Conservation (phyloP, 192 early-diverging fungal genomes). For the Coemansia sp. region DNA sequence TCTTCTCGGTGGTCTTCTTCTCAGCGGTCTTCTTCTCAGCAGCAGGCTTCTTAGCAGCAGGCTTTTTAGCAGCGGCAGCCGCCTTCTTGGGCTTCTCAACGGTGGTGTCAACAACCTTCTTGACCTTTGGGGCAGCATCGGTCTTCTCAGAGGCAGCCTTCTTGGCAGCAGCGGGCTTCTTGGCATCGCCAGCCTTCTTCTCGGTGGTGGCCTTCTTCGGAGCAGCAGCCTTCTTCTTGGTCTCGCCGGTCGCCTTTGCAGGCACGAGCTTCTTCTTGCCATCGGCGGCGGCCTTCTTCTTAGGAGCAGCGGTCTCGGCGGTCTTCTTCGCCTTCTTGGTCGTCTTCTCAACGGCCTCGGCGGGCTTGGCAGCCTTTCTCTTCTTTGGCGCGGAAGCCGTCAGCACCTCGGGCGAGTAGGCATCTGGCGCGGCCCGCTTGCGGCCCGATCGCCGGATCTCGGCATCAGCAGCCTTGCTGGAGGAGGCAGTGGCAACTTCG, state of each 20-base stretch:
- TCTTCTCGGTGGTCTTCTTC: slow-evolving; percentile 14
- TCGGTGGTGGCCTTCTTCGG: slow-evolving; percentile 22
- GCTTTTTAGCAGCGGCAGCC: slow-evolving; percentile 5
- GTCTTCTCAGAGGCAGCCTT: slow-evolving; percentile 27
- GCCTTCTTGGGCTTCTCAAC: slow-evolving; percentile 31
- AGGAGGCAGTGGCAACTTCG: slow-evolving; percentile 9
- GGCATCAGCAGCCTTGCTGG: slow-evolving; percentile 41
- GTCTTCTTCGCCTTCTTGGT: slow-evolving; percentile 16
- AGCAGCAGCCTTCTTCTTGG: slow-evolving; percentile 13
- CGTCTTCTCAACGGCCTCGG: slow-evolving; percentile 22
- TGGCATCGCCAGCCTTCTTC: slow-evolving; percentile 13
- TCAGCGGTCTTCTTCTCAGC: slow-evolving; percentile 19
- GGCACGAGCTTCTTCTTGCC: slow-evolving; percentile 12
- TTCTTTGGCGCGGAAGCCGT: slow-evolving; percentile 26
- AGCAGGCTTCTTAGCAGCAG: background rate
- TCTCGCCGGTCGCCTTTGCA: slow-evolving; percentile 20
- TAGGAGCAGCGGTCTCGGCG: background rate
- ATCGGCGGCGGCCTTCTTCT: slow-evolving; percentile 11
- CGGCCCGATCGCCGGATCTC: slow-evolving; percentile 45
- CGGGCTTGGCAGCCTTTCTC: slow-evolving; percentile 34
- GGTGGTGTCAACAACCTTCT: slow-evolving; percentile 17
- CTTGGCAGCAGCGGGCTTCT: slow-evolving; percentile 22
- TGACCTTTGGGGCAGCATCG: slow-evolving; percentile 12
- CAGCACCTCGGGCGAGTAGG: slow-evolving; percentile 40
- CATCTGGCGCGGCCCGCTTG: slow-evolving; percentile 38